phyloP scores from a whole-genome alignment of 2,329 filamentous ascomycete genomes.

The Fusarium sp. region DNA sequence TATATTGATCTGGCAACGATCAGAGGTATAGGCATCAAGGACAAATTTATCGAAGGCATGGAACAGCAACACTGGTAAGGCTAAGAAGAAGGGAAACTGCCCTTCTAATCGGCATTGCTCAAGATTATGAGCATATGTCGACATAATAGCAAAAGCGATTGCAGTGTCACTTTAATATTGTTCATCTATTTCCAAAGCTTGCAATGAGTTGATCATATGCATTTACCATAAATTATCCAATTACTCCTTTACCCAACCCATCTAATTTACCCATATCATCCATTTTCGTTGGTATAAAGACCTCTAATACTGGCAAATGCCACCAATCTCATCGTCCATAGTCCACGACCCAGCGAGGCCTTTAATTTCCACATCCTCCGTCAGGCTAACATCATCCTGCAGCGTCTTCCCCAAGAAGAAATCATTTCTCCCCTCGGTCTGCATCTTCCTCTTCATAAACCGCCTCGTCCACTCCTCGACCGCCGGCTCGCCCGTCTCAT shows the following conservation, averaged over 20 bases:
- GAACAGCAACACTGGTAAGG: background rate
- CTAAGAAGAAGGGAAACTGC: background rate
- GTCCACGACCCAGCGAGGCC: constrained; percentile 88
- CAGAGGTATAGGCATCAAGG: background rate
- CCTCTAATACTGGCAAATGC: constrained; percentile 63
- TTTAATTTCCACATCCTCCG: constrained; percentile 59
- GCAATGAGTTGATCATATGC: background rate
- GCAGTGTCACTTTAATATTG: background rate
- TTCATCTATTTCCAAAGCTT: background rate
- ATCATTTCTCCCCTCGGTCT: constrained; percentile 61
- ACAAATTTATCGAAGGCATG: background rate
- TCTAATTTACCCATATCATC: background rate
- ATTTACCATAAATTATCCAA: background rate
- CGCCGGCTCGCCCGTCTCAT: constrained; percentile 94
- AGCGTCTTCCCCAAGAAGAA: constrained; percentile 67
- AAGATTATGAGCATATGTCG: background rate
- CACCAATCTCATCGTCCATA: constrained; percentile 82
- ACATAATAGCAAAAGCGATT: background rate
- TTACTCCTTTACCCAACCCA: background rate
- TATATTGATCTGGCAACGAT: background rate
- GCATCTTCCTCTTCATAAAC: constrained; percentile 65
- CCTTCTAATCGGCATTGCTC: background rate
- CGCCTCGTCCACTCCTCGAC: constrained; percentile 71
- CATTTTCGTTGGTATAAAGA: background rate
- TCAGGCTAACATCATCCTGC: constrained; percentile 49